Percentiles rank a stretch among this genome's conserved stretches.
phyloP scores from a whole-genome alignment of 768 basidiomycete species.

The Tephrocybe sp. region DNA sequence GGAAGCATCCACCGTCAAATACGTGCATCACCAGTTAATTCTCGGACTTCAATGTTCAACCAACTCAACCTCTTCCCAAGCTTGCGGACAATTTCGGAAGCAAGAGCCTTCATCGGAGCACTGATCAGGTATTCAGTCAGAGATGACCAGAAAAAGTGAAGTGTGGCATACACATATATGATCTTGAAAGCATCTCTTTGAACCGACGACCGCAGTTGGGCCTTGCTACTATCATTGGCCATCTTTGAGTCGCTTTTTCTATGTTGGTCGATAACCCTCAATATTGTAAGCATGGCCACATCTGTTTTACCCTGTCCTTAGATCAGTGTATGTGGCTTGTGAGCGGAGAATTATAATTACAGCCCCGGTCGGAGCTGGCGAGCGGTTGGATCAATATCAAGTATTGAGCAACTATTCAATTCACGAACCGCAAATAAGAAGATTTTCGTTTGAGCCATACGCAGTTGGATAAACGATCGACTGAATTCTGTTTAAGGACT shows the following conservation, averaged over 20 bases:
- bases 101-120: constrained; percentile 98
- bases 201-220: constrained; percentile 49
- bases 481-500: constrained; percentile 88
- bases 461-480: constrained; percentile 93
- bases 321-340: constrained; percentile 10
- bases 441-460: constrained; percentile 93
- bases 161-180: constrained; percentile 80
- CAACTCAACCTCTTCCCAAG: constrained; percentile 86
- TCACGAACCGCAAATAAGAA: constrained; percentile 83
- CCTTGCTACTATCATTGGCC: constrained; percentile 14
- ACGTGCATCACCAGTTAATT: constrained; percentile 72
- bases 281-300: constrained; percentile 90
- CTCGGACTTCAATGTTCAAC: constrained; percentile 83
- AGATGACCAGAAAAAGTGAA: neutral
- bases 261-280: constrained; percentile 85
- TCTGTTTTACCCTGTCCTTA: constrained; percentile 92
- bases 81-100: constrained; percentile 93
- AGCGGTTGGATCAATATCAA: constrained; percentile 3
- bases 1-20: neutral
- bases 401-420: constrained; percentile 8
- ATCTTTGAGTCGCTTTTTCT: constrained; percentile 21
- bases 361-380: constrained; percentile 92
- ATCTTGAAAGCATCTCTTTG: constrained; percentile 83
- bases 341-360: constrained; percentile 47
- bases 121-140: constrained; percentile 36